Base-by-base conservation (phyloP, 352 stramenopile species). In the Phytophthora pseudosyringae region DNA sequence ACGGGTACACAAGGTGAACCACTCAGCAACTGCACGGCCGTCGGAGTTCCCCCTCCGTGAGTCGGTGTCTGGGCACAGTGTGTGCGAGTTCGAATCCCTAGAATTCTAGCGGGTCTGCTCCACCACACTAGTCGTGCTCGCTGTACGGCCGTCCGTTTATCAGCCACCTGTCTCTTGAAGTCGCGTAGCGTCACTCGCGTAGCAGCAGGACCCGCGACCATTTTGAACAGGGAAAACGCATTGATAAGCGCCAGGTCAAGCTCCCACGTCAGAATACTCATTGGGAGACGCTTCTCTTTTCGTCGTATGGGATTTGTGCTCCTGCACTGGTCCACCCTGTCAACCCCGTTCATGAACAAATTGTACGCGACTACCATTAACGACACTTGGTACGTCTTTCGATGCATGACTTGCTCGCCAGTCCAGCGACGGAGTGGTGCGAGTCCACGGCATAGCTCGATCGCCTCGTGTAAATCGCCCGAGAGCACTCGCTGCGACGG, bases 281-380 rank as follows among this genome's bases (percentile, higher is more conserved):
- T 49, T 0, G 31, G 49, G 0, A 54, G 26, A 2, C 40, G 12
- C 4, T 18, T 60, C 33, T 26, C 45, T 49, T 67, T 12, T 21
- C 49, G 49, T 25, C 59, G 59, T 5, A 47, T 65, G 1, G 48
- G 58, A 8, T 65, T 59, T 0, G 47, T 65, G 18, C 47, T 65
- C 4, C 57, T 11, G 0, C 58, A 21, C 13, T 59, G 57, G 12
- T 59, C 57, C 0, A 59, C 57, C 11, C 57, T 18, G 8, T 65
- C 57, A n/a, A 59, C 46, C 0, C 28, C 38, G 15, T 64, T 65
- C 57, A 65, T 21, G 21, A 21, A 52, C 1, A 57, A 4, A 28
- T 59, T 65, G 47, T 59, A 65, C 1, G 47, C 31, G 11, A 48
- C 32, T 3, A 59, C 18, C 3, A 49, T 43, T 11, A 29, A 7